Evolutionary conservation across 257 asterid species (phyloP).

Genomic region (Cynanchum wilfordii): DNA sequence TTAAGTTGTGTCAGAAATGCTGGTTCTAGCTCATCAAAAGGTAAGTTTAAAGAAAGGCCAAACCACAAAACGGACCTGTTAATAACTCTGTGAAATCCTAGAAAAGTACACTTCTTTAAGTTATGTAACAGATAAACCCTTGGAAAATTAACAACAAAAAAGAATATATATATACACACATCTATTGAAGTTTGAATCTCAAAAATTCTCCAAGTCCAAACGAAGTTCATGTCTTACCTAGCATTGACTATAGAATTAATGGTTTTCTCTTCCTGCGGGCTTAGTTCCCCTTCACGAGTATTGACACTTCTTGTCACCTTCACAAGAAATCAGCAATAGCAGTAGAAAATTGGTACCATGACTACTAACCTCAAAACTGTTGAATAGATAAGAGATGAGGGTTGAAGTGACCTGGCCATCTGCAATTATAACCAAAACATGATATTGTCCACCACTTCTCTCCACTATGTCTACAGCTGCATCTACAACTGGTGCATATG

Average conservation of each 20-base stretch:
- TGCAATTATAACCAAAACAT: conserved; percentile 78
- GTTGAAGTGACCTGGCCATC: conserved; percentile 67
- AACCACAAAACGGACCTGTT: background rate
- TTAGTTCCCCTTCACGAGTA: conserved; percentile 43
- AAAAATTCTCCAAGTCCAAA: conserved; percentile 1
- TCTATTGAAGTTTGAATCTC: background rate
- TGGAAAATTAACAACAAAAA: no score
- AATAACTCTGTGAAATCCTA: background rate
- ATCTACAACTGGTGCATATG: conserved; percentile 76
- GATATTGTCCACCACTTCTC: conserved; percentile 77
- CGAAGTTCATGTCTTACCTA: conserved; percentile 34
- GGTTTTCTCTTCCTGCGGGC: conserved; percentile 68
- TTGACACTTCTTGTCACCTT: conserved; percentile 72
- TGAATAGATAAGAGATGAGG: background rate
- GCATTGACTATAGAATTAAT: conserved; percentile 66
- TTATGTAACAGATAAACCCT: background rate
- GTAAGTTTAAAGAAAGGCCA: background rate
- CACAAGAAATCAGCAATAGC: conserved; percentile 22
- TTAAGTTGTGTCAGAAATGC: background rate
- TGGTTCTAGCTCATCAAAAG: background rate
- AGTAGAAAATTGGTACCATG: conserved; percentile 13
- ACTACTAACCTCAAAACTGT: conserved; percentile 7
- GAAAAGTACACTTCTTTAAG: background rate
- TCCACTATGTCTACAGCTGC: conserved; percentile 85
- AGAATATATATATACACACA: no score